Evolutionary conservation across 805 yeast species (phyloP), one percentile per base, ranked within the genome.

Genomic region (Metschnikowia matae): DNA sequence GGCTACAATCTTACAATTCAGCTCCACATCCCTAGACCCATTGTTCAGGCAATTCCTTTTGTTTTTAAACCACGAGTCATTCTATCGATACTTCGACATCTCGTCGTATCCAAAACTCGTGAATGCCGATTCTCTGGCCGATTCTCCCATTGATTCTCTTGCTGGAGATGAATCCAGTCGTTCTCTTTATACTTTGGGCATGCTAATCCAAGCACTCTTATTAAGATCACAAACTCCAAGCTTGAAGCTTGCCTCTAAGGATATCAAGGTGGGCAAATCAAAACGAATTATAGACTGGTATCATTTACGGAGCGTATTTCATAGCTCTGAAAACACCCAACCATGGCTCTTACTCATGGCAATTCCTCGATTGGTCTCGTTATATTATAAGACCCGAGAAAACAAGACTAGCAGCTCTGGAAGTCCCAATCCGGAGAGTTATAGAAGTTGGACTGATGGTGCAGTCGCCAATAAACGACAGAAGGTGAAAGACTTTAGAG

Each of bases 321-420:
- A 68, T 35, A 47, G 35, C n/a, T 55, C 66, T 5, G 37, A 51
- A 10, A 49, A 59, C 31, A 42, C 49, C 40, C 55, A 52, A 7
- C 62, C 71, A 0, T 81, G 85, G 85, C 59, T 80, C 11, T 53
- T 70, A 3, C 47, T 66, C 1, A 48, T 60, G 6, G 81, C 79
- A 0, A 29, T 74, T 6, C 49, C 66, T 0, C 65, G 58, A 37
- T 53, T 79, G 2, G 31, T 77, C 0, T 37, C 48, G 0, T 44
- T 65, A 2, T 77, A 65, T 49, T 77, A 63, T 51, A 44, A 46
- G 3, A 48, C 71, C 32, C 65, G 65, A 46, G 38, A 35, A 21
- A 32, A 32, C 2, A 42, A 14, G 11, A 5, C 17, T 2, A 20
- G 2, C 14, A n/a, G 17, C 29, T 31, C 26, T 4, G n/a, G 14